phyloP scores from a whole-genome alignment of 2,329 filamentous ascomycete genomes.

The Sporothrix globosa region DNA sequence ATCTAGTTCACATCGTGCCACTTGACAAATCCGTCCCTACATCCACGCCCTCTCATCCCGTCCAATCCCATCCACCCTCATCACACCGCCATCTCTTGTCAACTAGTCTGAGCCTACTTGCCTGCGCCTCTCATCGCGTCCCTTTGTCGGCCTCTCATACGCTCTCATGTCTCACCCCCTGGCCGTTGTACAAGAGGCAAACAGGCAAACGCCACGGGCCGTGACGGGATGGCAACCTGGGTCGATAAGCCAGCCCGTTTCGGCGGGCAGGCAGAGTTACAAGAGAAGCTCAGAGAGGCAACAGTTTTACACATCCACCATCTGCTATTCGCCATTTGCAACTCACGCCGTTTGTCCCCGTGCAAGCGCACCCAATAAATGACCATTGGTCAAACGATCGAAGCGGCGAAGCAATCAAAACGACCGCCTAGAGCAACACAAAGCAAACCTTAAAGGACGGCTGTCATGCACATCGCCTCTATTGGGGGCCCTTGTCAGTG shows the following conservation, averaged over 20 bases:
- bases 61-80: neutral
- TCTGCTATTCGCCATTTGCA: neutral
- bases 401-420: too few species aligned
- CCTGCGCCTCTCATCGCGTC: neutral
- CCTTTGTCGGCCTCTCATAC: neutral
- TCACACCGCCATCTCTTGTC: slow-evolving; percentile 30
- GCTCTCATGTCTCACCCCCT: slow-evolving; percentile 5
- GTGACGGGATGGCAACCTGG: slow-evolving; percentile 1
- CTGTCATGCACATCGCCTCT: slow-evolving; percentile 22
- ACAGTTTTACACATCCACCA: neutral
- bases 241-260: neutral
- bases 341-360: neutral
- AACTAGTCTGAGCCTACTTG: neutral
- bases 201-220: slow-evolving; percentile 26
- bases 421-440: too few species aligned
- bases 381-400: slow-evolving; percentile 6
- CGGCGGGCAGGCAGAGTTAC: neutral
- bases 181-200: neutral
- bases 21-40: neutral
- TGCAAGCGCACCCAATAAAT: slow-evolving; percentile 11
- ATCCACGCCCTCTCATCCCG: neutral
- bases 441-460: too few species aligned
- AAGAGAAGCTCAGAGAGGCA: neutral
- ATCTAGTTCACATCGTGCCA: slow-evolving; percentile 13
- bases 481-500: neutral